Percentiles rank a stretch among this genome's conserved stretches.
phyloP scores from a whole-genome alignment of 2,329 filamentous ascomycete genomes.

The Ceratocystis variospora region DNA sequence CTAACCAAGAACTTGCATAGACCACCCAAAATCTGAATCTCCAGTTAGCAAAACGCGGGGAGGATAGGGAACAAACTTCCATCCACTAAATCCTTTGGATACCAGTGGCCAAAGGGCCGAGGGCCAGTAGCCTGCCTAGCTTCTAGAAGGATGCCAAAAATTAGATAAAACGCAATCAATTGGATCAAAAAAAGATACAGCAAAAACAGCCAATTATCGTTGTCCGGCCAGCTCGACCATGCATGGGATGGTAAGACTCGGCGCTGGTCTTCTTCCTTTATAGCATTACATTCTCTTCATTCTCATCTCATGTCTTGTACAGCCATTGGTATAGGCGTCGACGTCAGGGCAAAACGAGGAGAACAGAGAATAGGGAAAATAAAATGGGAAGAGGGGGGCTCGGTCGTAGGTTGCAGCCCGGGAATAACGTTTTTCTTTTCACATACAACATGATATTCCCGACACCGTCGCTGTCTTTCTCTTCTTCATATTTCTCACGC shows the following conservation, averaged over 20 bases:
- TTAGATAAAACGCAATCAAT: background rate
- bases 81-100: background rate
- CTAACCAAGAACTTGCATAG: background rate
- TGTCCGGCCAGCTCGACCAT: too few relatives aligned
- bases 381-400: background rate
- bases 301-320: too few relatives aligned
- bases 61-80: background rate
- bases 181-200: background rate
- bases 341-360: too few relatives aligned
- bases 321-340: too few relatives aligned
- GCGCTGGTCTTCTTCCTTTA: too few relatives aligned
- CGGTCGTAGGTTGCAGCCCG: background rate
- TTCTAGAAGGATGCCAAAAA: constrained; percentile 8
- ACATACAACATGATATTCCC: background rate
- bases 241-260: too few relatives aligned
- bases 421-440: background rate
- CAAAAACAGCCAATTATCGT: background rate
- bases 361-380: too few relatives aligned
- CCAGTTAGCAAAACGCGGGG: background rate
- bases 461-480: background rate
- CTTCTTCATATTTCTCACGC: background rate
- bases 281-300: too few relatives aligned
- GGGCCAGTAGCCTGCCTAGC: background rate
- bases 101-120: background rate
- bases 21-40: background rate